These are phyloP conservation scores for Alternaria angustiovoidea DNA, from an alignment of 2,329 filamentous ascomycete genomes.

Conservation along the genomic window DNA sequence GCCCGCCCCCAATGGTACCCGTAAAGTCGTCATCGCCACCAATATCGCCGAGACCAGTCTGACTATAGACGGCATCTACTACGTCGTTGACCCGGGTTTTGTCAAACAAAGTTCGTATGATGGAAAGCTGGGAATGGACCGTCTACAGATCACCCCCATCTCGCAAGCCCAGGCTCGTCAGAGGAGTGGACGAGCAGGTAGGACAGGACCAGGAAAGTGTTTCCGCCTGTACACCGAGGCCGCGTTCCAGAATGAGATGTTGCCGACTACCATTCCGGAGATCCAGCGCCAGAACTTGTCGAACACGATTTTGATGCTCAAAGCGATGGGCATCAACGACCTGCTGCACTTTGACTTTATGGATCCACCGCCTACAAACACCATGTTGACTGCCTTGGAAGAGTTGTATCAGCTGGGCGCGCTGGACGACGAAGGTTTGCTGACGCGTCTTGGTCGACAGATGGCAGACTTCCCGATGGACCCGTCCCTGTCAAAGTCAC, in stretches of 20 bases:
- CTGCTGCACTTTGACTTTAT: slow-evolving; percentile 98
- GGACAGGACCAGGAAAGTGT: slow-evolving; percentile 89
- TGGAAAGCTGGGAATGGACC: slow-evolving; percentile 97
- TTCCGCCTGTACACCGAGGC: slow-evolving; percentile 96
- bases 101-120: slow-evolving; percentile 98
- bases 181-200: slow-evolving; percentile 87
- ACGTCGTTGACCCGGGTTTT: slow-evolving; percentile 95
- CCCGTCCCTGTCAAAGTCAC: slow-evolving; percentile 85
- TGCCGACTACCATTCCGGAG: slow-evolving; percentile 93
- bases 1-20: slow-evolving; percentile 80
- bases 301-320: slow-evolving; percentile 94
- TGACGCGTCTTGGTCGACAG: slow-evolving; percentile 90
- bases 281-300: slow-evolving; percentile 95
- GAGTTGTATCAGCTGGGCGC: slow-evolving; percentile 92
- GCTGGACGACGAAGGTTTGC: slow-evolving; percentile 90
- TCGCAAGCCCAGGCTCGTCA: slow-evolving; percentile 97
- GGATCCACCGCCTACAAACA: slow-evolving; percentile 97
- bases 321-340: slow-evolving; percentile 99
- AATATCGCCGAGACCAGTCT: slow-evolving; percentile 99
- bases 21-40: slow-evolving; percentile 96
- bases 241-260: slow-evolving; percentile 95
- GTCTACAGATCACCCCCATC: slow-evolving; percentile 92
- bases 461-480: slow-evolving; percentile 99
- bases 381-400: slow-evolving; percentile 94
- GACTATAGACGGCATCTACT: slow-evolving; percentile 97